phyloP scores from a whole-genome alignment of 176 grass and related monocot genomes.

The Aegilops bicornis region DNA sequence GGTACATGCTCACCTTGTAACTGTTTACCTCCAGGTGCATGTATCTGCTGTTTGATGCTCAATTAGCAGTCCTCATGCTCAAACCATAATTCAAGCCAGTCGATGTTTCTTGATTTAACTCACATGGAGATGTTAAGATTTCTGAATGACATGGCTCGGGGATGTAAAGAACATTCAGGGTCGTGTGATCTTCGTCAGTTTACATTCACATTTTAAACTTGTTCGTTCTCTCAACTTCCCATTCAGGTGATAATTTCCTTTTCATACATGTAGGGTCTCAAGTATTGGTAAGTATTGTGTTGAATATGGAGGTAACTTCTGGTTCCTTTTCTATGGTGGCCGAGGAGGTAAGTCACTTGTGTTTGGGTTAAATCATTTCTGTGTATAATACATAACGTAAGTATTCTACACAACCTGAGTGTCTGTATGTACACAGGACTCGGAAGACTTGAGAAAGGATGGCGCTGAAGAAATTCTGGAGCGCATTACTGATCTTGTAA shows the following conservation, averaged over 20 bases:
- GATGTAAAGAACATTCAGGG: neutral
- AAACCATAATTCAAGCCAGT: neutral
- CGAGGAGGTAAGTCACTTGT: conserved; percentile 69
- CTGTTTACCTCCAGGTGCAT: neutral
- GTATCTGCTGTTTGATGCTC: neutral
- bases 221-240: neutral
- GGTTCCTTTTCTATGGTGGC: conserved; percentile 81
- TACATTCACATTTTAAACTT: neutral
- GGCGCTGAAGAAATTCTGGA: conserved; percentile 64
- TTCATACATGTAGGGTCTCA: conserved; percentile 62
- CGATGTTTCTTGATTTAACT: neutral
- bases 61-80: neutral
- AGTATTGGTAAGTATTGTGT: conserved; percentile 71
- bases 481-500: conserved; percentile 77
- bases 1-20: conserved; percentile 40
- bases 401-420: neutral
- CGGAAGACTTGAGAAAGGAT: conserved; percentile 81
- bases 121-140: conserved; percentile 11
- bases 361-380: neutral
- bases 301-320: conserved; percentile 67
- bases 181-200: neutral
- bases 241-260: neutral
- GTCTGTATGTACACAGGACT: conserved; percentile 51
- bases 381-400: neutral
- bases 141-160: neutral